Evolutionary conservation across 176 grass and related monocot species (phyloP).

Genomic region (Rhipidocladum racemiflorum): DNA sequence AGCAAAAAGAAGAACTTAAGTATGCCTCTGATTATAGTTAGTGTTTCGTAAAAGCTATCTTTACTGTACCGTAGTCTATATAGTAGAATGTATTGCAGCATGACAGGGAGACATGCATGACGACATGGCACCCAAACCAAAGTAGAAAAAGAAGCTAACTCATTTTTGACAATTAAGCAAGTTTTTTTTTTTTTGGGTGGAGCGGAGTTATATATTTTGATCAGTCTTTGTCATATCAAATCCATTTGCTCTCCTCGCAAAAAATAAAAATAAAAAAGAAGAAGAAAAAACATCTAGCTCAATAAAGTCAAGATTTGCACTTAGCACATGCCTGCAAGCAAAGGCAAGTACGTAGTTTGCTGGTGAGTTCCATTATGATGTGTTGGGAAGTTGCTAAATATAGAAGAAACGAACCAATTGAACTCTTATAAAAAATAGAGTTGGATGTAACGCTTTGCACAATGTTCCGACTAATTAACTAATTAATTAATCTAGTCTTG

Average conservation of each 20-base stretch:
- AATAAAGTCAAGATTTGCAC: conserved; percentile 23
- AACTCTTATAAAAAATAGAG: neutral
- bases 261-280: too few species aligned
- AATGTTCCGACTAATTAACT: neutral
- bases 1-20: neutral
- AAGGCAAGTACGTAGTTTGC: conserved; percentile 14
- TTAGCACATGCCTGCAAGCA: conserved; percentile 15
- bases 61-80: neutral
- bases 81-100: neutral
- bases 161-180: neutral
- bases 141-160: neutral
- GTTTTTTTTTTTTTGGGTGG: neutral
- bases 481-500: neutral
- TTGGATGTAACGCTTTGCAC: neutral
- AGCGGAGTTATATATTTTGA: neutral
- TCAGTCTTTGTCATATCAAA: conserved; percentile 17
- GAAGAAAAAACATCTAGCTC: neutral
- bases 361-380: neutral
- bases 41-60: neutral
- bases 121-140: neutral
- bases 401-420: neutral
- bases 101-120: neutral
- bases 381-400: conserved; percentile 8
- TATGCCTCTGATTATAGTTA: neutral
- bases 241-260: neutral